phyloP scores from a whole-genome alignment of 768 basidiomycete species.

The Hygrophorus pudorinus region DNA sequence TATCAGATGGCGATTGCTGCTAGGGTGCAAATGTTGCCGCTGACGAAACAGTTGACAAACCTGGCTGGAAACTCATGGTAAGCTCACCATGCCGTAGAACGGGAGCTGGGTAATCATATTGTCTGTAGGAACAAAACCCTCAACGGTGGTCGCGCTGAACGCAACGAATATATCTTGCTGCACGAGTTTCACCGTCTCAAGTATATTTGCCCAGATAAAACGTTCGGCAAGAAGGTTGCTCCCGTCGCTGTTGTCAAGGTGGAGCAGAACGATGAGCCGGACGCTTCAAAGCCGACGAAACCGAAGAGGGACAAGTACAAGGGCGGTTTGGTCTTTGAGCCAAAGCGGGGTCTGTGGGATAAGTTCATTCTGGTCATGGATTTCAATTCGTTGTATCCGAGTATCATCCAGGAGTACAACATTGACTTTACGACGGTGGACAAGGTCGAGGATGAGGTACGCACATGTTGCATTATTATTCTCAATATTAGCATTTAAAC shows the following conservation, averaged over 20 bases:
- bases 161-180: conserved; percentile 96
- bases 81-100: conserved; percentile 13
- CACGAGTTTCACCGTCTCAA: conserved; percentile 97
- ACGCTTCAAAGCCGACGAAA: conserved; percentile 51
- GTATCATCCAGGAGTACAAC: conserved; percentile 99
- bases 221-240: conserved; percentile 64
- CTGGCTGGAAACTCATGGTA: conserved; percentile 97
- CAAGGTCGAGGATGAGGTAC: conserved; percentile 48
- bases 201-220: conserved; percentile 94
- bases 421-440: conserved; percentile 98
- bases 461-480: conserved; percentile 8
- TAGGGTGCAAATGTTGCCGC: conserved; percentile 87
- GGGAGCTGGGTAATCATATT: not conserved
- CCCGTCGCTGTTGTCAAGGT: conserved; percentile 31
- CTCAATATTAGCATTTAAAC: conserved; percentile 13
- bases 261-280: conserved; percentile 44
- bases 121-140: conserved; percentile 87
- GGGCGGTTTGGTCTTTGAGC: conserved; percentile 95
- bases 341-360: conserved; percentile 94
- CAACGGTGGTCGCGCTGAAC: conserved; percentile 95
- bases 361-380: conserved; percentile 98
- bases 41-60: conserved; percentile 90
- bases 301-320: conserved; percentile 91
- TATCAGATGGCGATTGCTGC: conserved; percentile 95
- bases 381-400: conserved; percentile 98